Base-by-base conservation (phyloP, 2,329 filamentous ascomycete genomes). In the Colletotrichum gigasporum region DNA sequence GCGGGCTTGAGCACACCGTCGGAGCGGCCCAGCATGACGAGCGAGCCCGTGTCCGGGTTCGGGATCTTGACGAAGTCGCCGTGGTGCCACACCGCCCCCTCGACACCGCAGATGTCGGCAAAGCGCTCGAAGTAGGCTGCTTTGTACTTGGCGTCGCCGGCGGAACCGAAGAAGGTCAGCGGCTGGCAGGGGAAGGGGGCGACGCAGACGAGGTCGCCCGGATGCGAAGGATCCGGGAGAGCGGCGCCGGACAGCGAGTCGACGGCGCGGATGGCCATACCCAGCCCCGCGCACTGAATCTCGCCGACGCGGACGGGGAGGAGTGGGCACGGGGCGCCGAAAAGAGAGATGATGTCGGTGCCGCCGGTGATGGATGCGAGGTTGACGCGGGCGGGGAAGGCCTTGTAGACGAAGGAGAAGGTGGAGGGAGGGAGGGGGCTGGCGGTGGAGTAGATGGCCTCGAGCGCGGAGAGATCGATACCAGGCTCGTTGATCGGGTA, bases 311-410 rank as follows among this genome's bases (percentile, higher is more conserved):
- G 82, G 18, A 95, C 91, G 1, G 92, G 91, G 1, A 92, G 82
- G 4, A 94, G 82, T 0, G 91, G 91, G 58, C 91, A 95, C 0
- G 94, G 92, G 0, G 93, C 90, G 42, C 94, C 95, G 72, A 98
- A 99, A 32, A 98, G 87, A 1, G 94, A 97, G 68, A 98, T 93
- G 71, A 98, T 98, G 75, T 99, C 96, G 3, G 95, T 98, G 51
- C 95, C 96, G 35, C 96, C 96, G 0, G 95, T 98, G 72, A 99
- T 98, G 60, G 92, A 96, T 50, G 90, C 93, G 7, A 98, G 87
- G 76, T 97, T 95, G 69, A 98, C 83, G n/a, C 86, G 82, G 0
- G 85, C 73, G 2, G 94, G 93, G 73, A 98, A 96, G 1, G 91
- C 91, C 24, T 86, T 80, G 79, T 98, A 97, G 55, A 97, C 89